A percentile compares a stretch with the other conserved stretches of the same genome.
Evolutionary conservation across 2,329 filamentous ascomycete species (phyloP).

Genomic region (Verticillium longisporum): DNA sequence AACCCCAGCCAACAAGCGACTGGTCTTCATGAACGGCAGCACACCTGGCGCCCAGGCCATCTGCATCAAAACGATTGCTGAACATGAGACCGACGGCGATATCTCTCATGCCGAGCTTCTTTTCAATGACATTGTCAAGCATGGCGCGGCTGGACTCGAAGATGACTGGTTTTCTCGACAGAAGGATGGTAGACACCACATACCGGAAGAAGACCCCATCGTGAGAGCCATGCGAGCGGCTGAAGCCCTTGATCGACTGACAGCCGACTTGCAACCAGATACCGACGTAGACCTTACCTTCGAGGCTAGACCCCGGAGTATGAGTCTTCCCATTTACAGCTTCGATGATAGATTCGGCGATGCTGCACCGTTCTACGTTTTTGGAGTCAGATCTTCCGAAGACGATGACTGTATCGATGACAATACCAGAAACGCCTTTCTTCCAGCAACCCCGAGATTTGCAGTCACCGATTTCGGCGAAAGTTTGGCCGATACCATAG

Average conservation of each 20-base stretch:
- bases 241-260: constrained; percentile 49
- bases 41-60: constrained; percentile 45
- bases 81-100: constrained; percentile 43
- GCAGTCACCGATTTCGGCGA: constrained; percentile 21
- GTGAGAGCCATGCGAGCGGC: constrained; percentile 52
- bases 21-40: constrained; percentile 57
- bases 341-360: constrained; percentile 35
- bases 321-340: constrained; percentile 41
- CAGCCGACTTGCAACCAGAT: constrained; percentile 43
- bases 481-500: constrained; percentile 5
- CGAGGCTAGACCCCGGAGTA: constrained; percentile 34
- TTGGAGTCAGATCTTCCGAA: constrained; percentile 24
- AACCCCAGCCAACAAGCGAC: constrained; percentile 37
- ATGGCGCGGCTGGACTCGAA: constrained; percentile 35
- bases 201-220: constrained; percentile 36
- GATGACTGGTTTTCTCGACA: not conserved
- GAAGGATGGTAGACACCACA: not conserved
- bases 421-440: not conserved
- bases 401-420: not conserved
- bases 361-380: constrained; percentile 40
- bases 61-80: constrained; percentile 48
- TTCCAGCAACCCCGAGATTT: constrained; percentile 16
- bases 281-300: constrained; percentile 40
- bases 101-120: constrained; percentile 40
- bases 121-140: constrained; percentile 43